Evolutionary conservation across 2,329 filamentous ascomycete species (phyloP), one percentile per base, ranked within the genome.

Genomic region (Fusarium nygamai): DNA sequence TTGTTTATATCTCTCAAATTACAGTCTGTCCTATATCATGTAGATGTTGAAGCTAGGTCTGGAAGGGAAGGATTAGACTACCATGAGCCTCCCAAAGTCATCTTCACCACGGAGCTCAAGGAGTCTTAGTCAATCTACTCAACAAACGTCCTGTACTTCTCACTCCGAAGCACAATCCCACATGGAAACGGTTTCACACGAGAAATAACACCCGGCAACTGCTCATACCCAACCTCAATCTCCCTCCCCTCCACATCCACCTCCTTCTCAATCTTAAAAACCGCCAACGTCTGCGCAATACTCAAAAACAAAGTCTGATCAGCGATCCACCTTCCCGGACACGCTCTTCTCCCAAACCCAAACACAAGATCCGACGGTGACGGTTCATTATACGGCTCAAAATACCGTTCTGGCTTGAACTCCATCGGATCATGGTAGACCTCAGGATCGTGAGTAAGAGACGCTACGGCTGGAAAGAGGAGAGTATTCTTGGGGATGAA

Each of bases 351-450:
- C 1, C 83, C 83, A 48, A 80, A 84, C 0, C 83, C 83, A 53
- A 83, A 85, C 4, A 76, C 76, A 1, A 78, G 61, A 1, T 53
- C 50, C 0, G 33, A 34, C 1, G 83, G 81, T 13, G 82, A 79
- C 1, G 79, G 81, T 20, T 80, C 79, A 1, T 79, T 76, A 8
- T 61, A 60, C 1, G 72, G 71, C 5, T 53, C 58, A 6, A 31
- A 41, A 19, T 41, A 73, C 1, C 71, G 41, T 12, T 71, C 79
- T 1, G 82, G 83, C 33, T 82, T 73, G 29, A 85, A 85, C 4
- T 31, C 20, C 9, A 67, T 69, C 0, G 82, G 82, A 16, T 82
- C 58, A 0, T 88, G 85, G 79, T 94, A 94, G 4, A 62, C 27
- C 0, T 41, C 33, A 0, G 44, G 50, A 16, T 71, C 56, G 4